These are phyloP conservation scores for Ambrosia trifida DNA, from an alignment of 129 eudicot genomes.

Conservation along the genomic window DNA sequence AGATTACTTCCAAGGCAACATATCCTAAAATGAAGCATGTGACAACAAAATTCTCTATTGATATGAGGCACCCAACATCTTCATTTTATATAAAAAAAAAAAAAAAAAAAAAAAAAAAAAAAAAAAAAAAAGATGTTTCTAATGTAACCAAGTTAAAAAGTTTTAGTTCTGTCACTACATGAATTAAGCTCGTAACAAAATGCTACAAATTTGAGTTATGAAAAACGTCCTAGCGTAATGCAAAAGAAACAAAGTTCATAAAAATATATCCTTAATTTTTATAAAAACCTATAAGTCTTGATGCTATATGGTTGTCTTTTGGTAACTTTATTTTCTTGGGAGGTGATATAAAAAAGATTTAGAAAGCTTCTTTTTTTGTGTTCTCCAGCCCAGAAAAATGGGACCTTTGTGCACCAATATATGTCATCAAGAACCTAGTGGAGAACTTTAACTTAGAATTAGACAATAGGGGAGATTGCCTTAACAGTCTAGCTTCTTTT, in stretches of 20 bases:
- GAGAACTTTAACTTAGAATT: constrained; percentile 36
- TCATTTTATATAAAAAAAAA: too few species aligned
- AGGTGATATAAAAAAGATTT: constrained; percentile 26
- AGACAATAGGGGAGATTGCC: constrained; percentile 36
- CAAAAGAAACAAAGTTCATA: background rate
- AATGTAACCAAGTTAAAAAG: too few species aligned
- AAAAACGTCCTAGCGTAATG: background rate
- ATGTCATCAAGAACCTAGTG: constrained; percentile 25
- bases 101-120: too few species aligned
- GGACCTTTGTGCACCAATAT: constrained; percentile 40
- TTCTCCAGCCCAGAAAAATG: constrained; percentile 44
- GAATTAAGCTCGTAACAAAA: background rate
- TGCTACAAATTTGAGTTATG: background rate
- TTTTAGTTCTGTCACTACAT: background rate
- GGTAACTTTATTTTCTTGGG: constrained; percentile 34
- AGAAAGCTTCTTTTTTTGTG: constrained; percentile 23
- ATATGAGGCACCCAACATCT: background rate
- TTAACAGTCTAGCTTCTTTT: constrained; percentile 35
- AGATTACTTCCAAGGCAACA: constrained; percentile 2
- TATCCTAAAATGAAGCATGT: background rate
- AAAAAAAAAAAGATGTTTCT: too few species aligned
- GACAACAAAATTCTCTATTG: background rate
- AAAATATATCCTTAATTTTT: background rate
- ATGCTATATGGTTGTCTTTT: constrained; percentile 12
- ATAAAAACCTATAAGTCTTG: constrained; percentile 6